Percentiles rank a stretch among this genome's conserved stretches.
phyloP scores from a whole-genome alignment of 768 basidiomycete species.

The Suillus subluteus region DNA sequence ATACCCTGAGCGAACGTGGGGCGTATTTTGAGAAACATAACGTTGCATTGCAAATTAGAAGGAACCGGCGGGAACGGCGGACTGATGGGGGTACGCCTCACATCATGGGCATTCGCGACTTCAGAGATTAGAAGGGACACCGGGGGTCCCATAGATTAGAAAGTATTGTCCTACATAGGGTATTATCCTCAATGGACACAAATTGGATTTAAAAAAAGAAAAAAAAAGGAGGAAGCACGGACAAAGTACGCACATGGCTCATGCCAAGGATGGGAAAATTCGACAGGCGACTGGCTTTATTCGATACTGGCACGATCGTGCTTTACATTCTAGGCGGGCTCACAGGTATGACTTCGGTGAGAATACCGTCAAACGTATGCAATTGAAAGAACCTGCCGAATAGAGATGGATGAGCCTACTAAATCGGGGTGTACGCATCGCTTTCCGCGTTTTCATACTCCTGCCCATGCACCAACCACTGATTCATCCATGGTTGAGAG shows the following conservation, averaged over 20 bases:
- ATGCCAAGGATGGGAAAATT: not conserved
- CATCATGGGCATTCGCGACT: no score
- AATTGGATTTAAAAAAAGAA: no score
- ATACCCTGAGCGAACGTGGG: not conserved
- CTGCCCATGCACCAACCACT: constrained; percentile 41
- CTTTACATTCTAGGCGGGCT: not conserved
- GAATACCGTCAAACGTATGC: not conserved
- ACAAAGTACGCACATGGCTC: not conserved
- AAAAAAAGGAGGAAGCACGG: not conserved
- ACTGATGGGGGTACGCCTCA: no score
- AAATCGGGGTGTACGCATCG: constrained; percentile 32
- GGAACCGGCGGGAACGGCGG: not conserved
- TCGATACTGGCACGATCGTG: not conserved
- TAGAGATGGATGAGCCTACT: constrained; percentile 13
- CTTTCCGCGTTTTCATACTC: constrained; percentile 25
- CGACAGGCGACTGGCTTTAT: not conserved
- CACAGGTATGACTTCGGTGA: not conserved
- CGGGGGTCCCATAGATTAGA: no score
- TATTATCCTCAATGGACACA: no score
- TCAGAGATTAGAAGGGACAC: no score
- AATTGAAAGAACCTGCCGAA: not conserved
- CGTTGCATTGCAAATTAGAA: not conserved
- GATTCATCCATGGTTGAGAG: constrained; percentile 38
- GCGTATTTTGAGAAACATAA: not conserved
- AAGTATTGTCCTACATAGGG: no score